Evolutionary conservation across 1,139 yeast species (phyloP).

Genomic region (Lipomyces yarrowii): DNA sequence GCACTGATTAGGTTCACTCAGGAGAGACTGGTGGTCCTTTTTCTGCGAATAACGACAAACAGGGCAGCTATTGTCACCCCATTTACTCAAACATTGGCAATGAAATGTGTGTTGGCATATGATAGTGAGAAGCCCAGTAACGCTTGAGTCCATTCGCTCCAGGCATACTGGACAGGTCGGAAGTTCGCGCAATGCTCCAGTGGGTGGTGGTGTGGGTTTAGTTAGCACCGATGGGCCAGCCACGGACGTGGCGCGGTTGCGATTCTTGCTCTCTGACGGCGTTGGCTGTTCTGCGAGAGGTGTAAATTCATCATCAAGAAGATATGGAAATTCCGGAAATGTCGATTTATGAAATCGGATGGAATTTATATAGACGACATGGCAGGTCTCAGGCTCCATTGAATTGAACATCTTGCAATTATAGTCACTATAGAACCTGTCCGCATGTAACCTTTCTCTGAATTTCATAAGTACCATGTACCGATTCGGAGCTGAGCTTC

Average conservation of each 20-base stretch:
- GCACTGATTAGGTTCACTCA: constrained; percentile 41
- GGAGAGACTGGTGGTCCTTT: constrained; percentile 38
- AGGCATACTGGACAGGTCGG: constrained; percentile 95
- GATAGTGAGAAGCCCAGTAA: constrained; percentile 82
- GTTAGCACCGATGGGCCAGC: constrained; percentile 11
- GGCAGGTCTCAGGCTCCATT: constrained; percentile 88
- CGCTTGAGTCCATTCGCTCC: constrained; percentile 81
- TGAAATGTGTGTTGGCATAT: constrained; percentile 95
- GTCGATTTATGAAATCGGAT: constrained; percentile 49
- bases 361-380: constrained; percentile 68
- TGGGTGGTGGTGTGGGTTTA: constrained; percentile 42
- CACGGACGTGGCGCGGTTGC: constrained; percentile 13
- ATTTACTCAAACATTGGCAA: constrained; percentile 82
- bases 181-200: constrained; percentile 55
- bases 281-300: constrained; percentile 18
- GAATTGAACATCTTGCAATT: constrained; percentile 80
- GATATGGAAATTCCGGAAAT: constrained; percentile 56
- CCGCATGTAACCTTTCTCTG: constrained; percentile 56
- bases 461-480: constrained; percentile 81
- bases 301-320: constrained; percentile 75
- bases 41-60: constrained; percentile 75
- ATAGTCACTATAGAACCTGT: constrained; percentile 62
- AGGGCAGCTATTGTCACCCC: constrained; percentile 85
- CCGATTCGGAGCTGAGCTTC: constrained; percentile 68
- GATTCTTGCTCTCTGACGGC: background rate